Percentiles rank a stretch among this genome's conserved stretches.
Evolutionary conservation across 768 basidiomycete species (phyloP).

Genomic region (Steccherinum ochraceum): DNA sequence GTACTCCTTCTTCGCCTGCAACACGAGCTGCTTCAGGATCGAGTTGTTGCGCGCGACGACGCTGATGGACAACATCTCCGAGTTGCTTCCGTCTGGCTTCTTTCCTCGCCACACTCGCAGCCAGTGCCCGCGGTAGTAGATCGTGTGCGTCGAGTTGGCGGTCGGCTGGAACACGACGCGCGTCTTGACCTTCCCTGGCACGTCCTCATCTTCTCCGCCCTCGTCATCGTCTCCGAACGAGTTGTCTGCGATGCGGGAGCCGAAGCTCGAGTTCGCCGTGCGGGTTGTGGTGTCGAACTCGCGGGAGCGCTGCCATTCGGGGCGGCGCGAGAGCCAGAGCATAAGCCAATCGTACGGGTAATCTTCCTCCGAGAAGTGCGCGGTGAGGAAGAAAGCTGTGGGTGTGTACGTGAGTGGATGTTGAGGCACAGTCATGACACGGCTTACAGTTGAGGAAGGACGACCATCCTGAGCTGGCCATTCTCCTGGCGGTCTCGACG

Average conservation of each 20-base stretch:
- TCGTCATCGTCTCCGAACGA: slow-evolving; percentile 53
- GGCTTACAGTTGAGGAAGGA: slow-evolving; percentile 23
- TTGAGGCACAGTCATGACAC: no score
- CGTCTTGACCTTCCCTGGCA: slow-evolving; percentile 62
- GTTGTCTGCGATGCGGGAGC: slow-evolving; percentile 42
- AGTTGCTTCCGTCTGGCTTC: slow-evolving; percentile 62
- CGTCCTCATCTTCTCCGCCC: slow-evolving; percentile 39
- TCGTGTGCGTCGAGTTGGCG: slow-evolving; percentile 82
- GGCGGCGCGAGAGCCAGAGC: slow-evolving; percentile 81
- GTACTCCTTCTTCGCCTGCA: slow-evolving; percentile 86
- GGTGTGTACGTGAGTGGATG: slow-evolving; percentile 10
- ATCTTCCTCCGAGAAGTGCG: slow-evolving; percentile 87
- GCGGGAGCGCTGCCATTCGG: slow-evolving; percentile 85
- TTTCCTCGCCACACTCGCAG: slow-evolving; percentile 65
- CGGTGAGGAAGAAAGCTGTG: slow-evolving; percentile 66
- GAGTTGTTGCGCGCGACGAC: slow-evolving; percentile 81
- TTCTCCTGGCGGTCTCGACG: slow-evolving; percentile 77
- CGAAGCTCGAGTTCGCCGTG: slow-evolving; percentile 54
- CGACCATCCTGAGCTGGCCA: slow-evolving; percentile 84
- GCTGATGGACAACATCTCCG: slow-evolving; percentile 74
- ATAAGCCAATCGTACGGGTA: slow-evolving; percentile 90
- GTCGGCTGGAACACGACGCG: slow-evolving; percentile 87
- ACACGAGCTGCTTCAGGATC: slow-evolving; percentile 82
- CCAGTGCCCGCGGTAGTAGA: slow-evolving; percentile 83
- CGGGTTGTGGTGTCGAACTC: slow-evolving; percentile 88